A percentile compares a stretch with the other conserved stretches of the same genome.
phyloP scores from a whole-genome alignment of 2,329 filamentous ascomycete genomes.

The Trichoderma breve region DNA sequence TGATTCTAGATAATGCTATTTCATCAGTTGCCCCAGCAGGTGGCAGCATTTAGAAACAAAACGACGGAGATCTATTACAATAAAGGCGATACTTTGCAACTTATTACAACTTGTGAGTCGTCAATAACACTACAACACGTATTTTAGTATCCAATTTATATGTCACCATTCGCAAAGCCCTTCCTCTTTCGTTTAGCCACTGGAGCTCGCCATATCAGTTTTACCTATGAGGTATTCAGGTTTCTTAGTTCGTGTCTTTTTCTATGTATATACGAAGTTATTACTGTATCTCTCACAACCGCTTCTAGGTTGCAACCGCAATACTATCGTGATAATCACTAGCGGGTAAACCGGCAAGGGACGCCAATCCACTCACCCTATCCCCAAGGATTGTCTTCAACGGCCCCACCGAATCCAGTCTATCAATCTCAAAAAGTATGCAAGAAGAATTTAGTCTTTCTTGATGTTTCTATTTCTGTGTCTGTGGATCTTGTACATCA shows the following conservation, averaged over 20 bases:
- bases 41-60: neutral
- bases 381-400: neutral
- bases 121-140: neutral
- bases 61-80: neutral
- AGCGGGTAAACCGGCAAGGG: neutral
- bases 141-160: neutral
- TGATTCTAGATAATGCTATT: neutral
- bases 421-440: neutral
- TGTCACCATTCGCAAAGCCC: neutral
- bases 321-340: neutral
- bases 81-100: neutral
- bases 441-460: neutral
- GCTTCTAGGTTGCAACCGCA: neutral
- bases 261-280: neutral
- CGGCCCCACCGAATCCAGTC: neutral
- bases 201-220: neutral
- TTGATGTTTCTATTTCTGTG: neutral
- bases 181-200: neutral
- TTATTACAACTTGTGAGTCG: neutral
- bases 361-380: neutral
- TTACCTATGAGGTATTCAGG: neutral
- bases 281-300: neutral
- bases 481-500: neutral
- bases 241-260: neutral
- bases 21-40: neutral